These are phyloP conservation scores for Leccinum obscurum DNA, from an alignment of 768 basidiomycete species.

Conservation along the genomic window DNA sequence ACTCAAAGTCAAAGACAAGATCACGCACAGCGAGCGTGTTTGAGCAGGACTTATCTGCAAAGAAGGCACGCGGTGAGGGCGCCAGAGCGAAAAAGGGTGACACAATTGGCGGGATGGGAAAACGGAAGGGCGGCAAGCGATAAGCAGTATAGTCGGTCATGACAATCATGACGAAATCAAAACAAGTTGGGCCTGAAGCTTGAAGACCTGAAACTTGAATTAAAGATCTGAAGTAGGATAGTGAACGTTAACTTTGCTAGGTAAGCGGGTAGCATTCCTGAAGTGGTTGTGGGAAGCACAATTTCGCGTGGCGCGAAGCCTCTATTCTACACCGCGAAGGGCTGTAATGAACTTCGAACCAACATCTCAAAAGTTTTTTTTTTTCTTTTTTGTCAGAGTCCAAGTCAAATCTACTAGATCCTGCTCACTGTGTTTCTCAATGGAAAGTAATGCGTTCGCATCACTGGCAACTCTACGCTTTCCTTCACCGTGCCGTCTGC, in stretches of 20 bases:
- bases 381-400: constrained; percentile 1
- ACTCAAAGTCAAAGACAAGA: constrained; percentile 31
- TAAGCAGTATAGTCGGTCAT: constrained; percentile 8
- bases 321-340: constrained; percentile 20
- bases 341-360: constrained; percentile 23
- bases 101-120: constrained; percentile 50
- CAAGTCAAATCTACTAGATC: background rate
- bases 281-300: constrained; percentile 26
- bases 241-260: background rate
- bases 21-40: constrained; percentile 45
- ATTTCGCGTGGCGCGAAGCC: constrained; percentile 30
- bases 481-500: constrained; percentile 56
- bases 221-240: constrained; percentile 3
- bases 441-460: constrained; percentile 50
- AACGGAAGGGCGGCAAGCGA: constrained; percentile 45
- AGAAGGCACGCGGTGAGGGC: constrained; percentile 49
- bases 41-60: constrained; percentile 58
- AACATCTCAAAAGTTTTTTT: constrained; percentile 7
- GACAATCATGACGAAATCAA: background rate
- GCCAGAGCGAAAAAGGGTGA: constrained; percentile 66
- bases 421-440: constrained; percentile 16
- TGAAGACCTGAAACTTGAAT: background rate
- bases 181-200: background rate
- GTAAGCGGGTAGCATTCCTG: constrained; percentile 1
- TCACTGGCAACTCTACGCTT: constrained; percentile 57